These are phyloP conservation scores for Chlorella sp. DNA, from an alignment of 139 green algal genomes.

Conservation along the genomic window DNA sequence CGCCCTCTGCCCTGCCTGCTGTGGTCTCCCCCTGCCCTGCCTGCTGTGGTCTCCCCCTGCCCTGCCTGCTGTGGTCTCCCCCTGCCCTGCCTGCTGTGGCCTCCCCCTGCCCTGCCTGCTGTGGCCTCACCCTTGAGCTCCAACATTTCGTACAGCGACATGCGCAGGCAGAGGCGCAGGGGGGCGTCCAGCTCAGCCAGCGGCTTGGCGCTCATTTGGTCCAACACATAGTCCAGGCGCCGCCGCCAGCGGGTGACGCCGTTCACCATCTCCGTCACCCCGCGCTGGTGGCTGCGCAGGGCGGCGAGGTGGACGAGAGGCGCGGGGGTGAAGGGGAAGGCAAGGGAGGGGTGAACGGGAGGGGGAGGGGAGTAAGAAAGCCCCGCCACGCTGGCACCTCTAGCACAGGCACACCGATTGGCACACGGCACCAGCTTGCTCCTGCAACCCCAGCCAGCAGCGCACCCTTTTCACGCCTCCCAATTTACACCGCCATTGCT, in stretches of 20 bases:
- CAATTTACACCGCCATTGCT: no score
- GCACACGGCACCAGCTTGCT: neutral
- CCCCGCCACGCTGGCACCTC: neutral
- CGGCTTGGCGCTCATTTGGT: constrained; percentile 29
- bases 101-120: no score
- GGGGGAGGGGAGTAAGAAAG: neutral
- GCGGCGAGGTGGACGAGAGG: no score
- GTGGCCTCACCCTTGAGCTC: constrained; percentile 39
- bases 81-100: no score
- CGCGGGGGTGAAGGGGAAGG: neutral
- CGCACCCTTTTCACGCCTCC: no score
- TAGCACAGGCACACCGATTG: neutral
- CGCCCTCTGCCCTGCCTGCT: no score
- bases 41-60: no score
- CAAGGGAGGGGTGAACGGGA: neutral
- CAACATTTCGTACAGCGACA: constrained; percentile 81
- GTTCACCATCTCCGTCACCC: constrained; percentile 72
- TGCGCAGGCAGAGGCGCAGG: constrained; percentile 65
- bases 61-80: no score
- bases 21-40: no score
- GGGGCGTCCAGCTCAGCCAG: constrained; percentile 18
- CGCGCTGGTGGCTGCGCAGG: constrained; percentile 25
- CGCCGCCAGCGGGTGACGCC: constrained; percentile 63
- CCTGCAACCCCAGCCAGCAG: no score
- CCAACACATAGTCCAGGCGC: constrained; percentile 61